Base-by-base conservation (phyloP, 129 eudicot species). In the Artemisia tridentata region DNA sequence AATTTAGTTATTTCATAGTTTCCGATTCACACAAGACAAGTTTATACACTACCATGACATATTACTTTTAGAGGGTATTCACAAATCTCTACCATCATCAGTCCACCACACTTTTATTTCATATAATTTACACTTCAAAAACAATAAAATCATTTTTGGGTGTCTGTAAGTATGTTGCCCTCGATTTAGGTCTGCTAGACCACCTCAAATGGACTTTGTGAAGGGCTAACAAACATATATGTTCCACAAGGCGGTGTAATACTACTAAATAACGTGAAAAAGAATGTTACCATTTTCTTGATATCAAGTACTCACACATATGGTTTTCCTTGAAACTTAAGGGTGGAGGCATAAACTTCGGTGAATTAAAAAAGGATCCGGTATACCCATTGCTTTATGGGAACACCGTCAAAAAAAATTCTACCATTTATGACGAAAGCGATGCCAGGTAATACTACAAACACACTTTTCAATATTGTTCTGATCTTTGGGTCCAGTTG, bases 261-360 rank as follows among this genome's bases (percentile, higher is more conserved):
- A 54, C 27, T 12, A 20, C 29, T n/a, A 5, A 27, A 46, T 50
- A 50, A 53, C 27, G 34, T 51, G 7, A 45, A 46, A 65, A 65
- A 31, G 70, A 50, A 19, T 65, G 17, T 53, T 31, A 11, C 3
- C 29, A 20, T 49, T 66, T 50, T 15, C 20, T 60, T 60, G 17
- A 51, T 51, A 38, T 60, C 41, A 15, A 61, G 3, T 63, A 43
- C 71, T 60, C 18, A 75, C 19, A 25, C n/a, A 8, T 17, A 25
- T 13, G 31, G 18, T 11, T 79, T 61, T 67, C 16, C 52, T 12
- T 63, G 15, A 41, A 59, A 68, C 62, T 54, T 53, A 80, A 88
- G 98, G 98, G 95, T 47, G 96, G 95, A 78, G 89, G 88, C 63
- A 80, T 89, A 48, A 85, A 85, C 75, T 89, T 87, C 47, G 84